These are phyloP conservation scores for Akanthomyces muscarius DNA, from an alignment of 2,329 filamentous ascomycete genomes.

Conservation along the genomic window DNA sequence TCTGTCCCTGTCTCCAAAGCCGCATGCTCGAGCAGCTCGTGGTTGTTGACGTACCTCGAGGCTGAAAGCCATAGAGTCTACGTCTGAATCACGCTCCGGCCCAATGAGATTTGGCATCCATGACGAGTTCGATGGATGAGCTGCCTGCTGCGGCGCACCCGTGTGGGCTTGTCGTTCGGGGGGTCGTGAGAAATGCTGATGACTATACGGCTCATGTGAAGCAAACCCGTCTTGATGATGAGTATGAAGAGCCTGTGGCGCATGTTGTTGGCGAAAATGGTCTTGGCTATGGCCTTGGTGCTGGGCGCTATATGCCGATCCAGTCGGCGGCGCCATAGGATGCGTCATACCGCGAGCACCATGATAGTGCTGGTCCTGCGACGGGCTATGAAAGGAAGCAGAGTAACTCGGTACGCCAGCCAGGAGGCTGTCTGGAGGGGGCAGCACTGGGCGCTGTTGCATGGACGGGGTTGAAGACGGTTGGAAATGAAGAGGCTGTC, in stretches of 20 bases:
- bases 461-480: conserved; percentile 13
- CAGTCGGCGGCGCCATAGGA: background rate
- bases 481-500: background rate
- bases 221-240: background rate
- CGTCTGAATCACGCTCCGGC: conserved; percentile 18
- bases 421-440: conserved; percentile 25
- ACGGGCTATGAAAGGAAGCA: background rate
- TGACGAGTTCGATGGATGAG: conserved; percentile 9
- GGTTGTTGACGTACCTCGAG: conserved; percentile 69
- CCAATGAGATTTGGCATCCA: conserved; percentile 28
- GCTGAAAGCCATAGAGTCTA: conserved; percentile 27
- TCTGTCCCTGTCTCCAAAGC: conserved; percentile 77
- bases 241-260: background rate
- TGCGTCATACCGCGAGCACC: background rate
- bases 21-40: conserved; percentile 71
- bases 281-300: background rate
- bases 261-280: conserved; percentile 6
- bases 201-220: conserved; percentile 7
- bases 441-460: conserved; percentile 28
- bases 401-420: conserved; percentile 21
- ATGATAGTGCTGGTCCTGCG: conserved; percentile 5
- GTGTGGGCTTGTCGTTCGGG: background rate
- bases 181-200: background rate
- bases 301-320: background rate
- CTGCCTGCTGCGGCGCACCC: background rate